Percentiles rank a stretch among this genome's conserved stretches.
Evolutionary conservation across 106 monocot genomes (phyloP).

Genomic region (Dendrobium huoshanense): DNA sequence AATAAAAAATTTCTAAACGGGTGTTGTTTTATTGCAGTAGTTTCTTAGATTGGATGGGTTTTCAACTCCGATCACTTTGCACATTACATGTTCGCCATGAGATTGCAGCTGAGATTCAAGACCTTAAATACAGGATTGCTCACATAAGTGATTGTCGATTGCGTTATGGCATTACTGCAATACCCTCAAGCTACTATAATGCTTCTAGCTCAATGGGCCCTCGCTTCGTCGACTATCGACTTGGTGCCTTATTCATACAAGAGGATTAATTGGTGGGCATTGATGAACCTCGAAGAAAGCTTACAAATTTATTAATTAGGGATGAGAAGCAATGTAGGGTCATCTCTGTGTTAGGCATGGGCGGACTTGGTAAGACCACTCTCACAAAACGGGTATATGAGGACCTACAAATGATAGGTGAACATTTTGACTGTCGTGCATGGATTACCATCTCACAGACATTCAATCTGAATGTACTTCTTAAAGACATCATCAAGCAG

Average conservation of each 20-base stretch:
- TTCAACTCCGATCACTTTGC: too few species aligned
- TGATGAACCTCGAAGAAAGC: slow-evolving; percentile 8
- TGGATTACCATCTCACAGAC: slow-evolving; percentile 27
- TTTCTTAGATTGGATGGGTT: too few species aligned
- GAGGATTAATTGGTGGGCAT: slow-evolving; percentile 28
- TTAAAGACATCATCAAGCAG: background rate
- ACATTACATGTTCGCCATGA: too few species aligned
- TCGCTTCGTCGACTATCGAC: background rate
- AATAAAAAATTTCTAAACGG: too few species aligned
- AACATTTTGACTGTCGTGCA: slow-evolving; percentile 17
- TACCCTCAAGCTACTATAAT: too few species aligned
- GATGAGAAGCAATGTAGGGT: slow-evolving; percentile 10
- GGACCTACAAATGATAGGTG: background rate
- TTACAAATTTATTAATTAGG: slow-evolving; percentile 8
- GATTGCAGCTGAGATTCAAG: too few species aligned
- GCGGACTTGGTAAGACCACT: too few species aligned
- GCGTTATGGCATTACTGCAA: too few species aligned
- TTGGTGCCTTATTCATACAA: background rate
- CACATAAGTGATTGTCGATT: too few species aligned
- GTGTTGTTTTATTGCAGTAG: too few species aligned
- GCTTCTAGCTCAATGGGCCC: too few species aligned
- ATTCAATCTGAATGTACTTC: background rate
- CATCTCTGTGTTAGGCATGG: slow-evolving; percentile 13
- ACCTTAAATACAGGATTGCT: too few species aligned
- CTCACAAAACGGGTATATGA: slow-evolving; percentile 12